A percentile compares a stretch with the other conserved stretches of the same genome.
Conservation (phyloP, 345 rosid species). For the Syzygium jambos region DNA sequence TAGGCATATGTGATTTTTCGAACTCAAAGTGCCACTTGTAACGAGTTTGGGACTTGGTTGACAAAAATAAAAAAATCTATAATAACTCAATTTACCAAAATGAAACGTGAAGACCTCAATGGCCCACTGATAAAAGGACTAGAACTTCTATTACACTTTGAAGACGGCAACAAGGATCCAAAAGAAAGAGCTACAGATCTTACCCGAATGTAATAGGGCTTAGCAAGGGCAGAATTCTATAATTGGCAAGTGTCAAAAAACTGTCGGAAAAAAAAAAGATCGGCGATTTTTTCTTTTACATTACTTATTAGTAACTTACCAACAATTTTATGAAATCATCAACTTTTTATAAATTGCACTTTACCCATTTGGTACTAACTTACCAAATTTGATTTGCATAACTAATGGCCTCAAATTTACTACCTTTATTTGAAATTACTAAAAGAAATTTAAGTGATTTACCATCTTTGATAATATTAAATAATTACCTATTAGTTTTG, state of each 20-base stretch:
- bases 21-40: neutral
- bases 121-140: neutral
- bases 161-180: neutral
- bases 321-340: neutral
- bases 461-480: neutral
- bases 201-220: neutral
- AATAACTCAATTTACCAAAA: neutral
- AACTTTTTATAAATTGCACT: neutral
- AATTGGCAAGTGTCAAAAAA: neutral
- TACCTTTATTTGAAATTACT: neutral
- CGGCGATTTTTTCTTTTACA: neutral
- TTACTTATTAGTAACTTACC: neutral
- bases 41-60: neutral
- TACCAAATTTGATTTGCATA: neutral
- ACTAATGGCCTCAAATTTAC: neutral
- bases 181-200: neutral
- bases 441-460: neutral
- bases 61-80: neutral
- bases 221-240: neutral
- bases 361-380: neutral
- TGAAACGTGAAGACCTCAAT: neutral
- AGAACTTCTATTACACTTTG: neutral
- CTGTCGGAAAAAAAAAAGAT: neutral
- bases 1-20: neutral
- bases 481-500: neutral